Base-by-base conservation (phyloP, 129 eudicot species). In the Chrysanthemum makinoi region DNA sequence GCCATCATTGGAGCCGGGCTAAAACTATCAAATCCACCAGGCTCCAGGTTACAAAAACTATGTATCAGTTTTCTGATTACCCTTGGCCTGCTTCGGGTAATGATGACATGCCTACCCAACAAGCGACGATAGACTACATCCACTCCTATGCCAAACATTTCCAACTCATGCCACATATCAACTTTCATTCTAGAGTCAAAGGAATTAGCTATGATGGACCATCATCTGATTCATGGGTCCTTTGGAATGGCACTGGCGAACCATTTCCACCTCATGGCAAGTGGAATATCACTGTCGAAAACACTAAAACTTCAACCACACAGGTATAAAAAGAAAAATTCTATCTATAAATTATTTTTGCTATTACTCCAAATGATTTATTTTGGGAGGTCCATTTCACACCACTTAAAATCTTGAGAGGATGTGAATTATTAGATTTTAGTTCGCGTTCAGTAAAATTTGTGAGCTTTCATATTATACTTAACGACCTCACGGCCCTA, bases 1-100 rank as follows among this genome's bases (percentile, higher is more conserved):
- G 67, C 49, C 18, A 62, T 62, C 20, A 24, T 62, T 1, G 67
- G 67, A 62, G 67, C 67, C 47, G 67, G 67, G 17, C 16, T 28
- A 62, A 62, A 28, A 62, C 67, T 11, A 30, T 62, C 18, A 35
- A 28, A 62, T n/a, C n/a, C 47, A 62, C 67, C 19, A 33, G 67
- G 67, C 67, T 62, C 13, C 67, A 62, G n/a, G 2, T 17, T 11
- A 49, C 67, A 6, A 62, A 62, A 62, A 3, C 14, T 62, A 28
- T 62, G 18, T 62, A 28, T 62, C 67, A 33, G 11, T 62, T 62
- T 30, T 62, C 67, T 1, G 67, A 62, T 19, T 62, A 28, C 49
- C 49, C 67, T 1, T 62, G 67, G 67, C 67, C 67, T 0, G 49
- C 33, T n/a, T 28, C 48, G 2, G 67, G 33, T 19, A 30, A 4